Evolutionary conservation across 345 rosid genomes (phyloP), one percentile per base, ranked within the genome.

Genomic region (Diplotaxis tenuifolia): DNA sequence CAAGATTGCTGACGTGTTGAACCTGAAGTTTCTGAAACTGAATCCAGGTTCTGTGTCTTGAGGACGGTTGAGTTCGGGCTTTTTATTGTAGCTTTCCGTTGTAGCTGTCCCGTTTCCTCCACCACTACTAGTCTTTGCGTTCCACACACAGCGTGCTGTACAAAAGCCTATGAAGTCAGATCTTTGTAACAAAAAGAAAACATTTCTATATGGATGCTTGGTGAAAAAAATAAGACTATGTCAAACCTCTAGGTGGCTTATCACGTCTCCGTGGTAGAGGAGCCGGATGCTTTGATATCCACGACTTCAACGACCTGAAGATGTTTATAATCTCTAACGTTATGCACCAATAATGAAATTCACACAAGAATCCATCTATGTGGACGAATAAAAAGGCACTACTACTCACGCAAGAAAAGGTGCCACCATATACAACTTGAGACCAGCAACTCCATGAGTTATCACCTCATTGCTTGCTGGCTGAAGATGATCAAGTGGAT

Each of bases 351-450:
- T 42, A 10, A 14, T 7, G 8, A 76, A 34, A 9, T 6, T 18
- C 11, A 32, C 38, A 34, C 14, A 20, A 22, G 3, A 36, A 27
- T 20, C 45, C 16, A 45, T 56, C 9, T 20, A 59, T 28, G 68
- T 20, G 65, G 32, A 64, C 50, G 2, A 12, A 65, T 32, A 19
- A 9, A 64, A 18, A 32, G 55, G 45, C 66, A 50, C 56, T 36
- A 42, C 18, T n/a, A 86, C 97, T 84, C 75, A 96, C 99, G 56
- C 76, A 76, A 96, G 83, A 81, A 96, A 92, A 12, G 97, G 99
- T 32, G 99, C 84, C 71, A 92, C 97, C 99, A 96, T 96, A 73
- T 96, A 96, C 70, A 96, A 87, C 88, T 92, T 96, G 52, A 90
- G 87, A 75, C 96, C 98, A 59, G 91, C 82, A 74, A 80, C 74